Percentiles rank a stretch among this genome's conserved stretches.
Conservation (phyloP, 768 basidiomycete species). For the Asterophora lycoperdoides region DNA sequence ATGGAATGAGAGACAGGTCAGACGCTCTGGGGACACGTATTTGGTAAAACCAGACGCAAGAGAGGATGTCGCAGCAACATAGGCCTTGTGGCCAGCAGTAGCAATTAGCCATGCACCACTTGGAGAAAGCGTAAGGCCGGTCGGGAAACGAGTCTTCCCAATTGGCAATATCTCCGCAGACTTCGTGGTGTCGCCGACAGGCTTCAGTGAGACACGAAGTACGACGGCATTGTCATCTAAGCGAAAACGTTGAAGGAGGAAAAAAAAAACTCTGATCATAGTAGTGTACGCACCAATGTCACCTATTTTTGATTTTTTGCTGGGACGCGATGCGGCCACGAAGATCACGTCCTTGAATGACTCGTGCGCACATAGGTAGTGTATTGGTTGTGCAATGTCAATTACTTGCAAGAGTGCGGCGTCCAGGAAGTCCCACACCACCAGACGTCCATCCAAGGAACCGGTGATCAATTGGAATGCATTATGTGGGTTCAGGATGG, state of each 20-base stretch:
- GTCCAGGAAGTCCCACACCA: slow-evolving; percentile 93
- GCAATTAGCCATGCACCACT: slow-evolving; percentile 77
- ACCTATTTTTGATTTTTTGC: slow-evolving; percentile 37
- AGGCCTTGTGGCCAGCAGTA: slow-evolving; percentile 71
- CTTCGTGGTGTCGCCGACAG: slow-evolving; percentile 37
- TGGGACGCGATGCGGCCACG: slow-evolving; percentile 54
- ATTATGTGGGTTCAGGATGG: slow-evolving; percentile 79
- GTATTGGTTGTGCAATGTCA: slow-evolving; percentile 63
- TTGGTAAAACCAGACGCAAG: slow-evolving; percentile 70
- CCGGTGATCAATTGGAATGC: slow-evolving; percentile 86
- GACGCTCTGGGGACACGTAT: slow-evolving; percentile 71
- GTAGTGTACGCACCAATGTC: slow-evolving; percentile 25
- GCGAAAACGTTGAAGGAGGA: slow-evolving; percentile 9
- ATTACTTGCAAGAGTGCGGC: slow-evolving; percentile 74
- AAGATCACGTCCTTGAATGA: slow-evolving; percentile 66
- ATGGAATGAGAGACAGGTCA: slow-evolving; percentile 86
- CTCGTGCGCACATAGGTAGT: slow-evolving; percentile 67
- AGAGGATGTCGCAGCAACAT: slow-evolving; percentile 59
- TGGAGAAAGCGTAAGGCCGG: slow-evolving; percentile 67
- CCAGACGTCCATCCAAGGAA: slow-evolving; percentile 76
- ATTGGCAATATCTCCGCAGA: slow-evolving; percentile 50
- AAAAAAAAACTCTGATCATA: neutral
- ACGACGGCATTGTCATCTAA: slow-evolving; percentile 55
- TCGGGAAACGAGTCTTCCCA: slow-evolving; percentile 63
- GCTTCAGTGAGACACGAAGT: slow-evolving; percentile 58